Evolutionary conservation across 805 yeast genomes (phyloP), one percentile per base, ranked within the genome.

Genomic region (Wickerhamomyces hampshirensis): DNA sequence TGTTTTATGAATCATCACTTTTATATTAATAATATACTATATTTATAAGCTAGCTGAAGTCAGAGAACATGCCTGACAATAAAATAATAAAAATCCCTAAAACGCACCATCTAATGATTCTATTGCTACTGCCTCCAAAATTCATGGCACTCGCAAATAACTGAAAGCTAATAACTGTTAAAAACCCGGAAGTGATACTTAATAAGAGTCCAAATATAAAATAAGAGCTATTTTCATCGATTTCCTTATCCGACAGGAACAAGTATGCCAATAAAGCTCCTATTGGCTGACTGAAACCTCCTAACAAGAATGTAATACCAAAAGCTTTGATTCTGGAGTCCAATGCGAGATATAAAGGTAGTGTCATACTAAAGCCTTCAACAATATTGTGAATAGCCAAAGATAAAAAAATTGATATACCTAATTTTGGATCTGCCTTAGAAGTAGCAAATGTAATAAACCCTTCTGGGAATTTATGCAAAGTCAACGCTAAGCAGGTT

Each of bases 391-490:
- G 98, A 19, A 93, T 75, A 10, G 88, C 76, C 53, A 91, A 68
- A 32, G 96, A 87, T 15, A 89, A 57, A 52, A 93, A 89, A 10
- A 91, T 86, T 12, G 86, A 71, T 15, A 87, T 49, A 0, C 98
- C 97, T 18, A 88, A 61, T 40, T 69, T 62, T 2, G 83, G 76
- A 51, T 82, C 84, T 0, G 77, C 79, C 39, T 66, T 65, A 2
- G 87, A 71, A 0, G 93, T 88, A 23, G 83, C 84, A 56, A 75
- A 91, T 31, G 94, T 82, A 37, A 91, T 78, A 52, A 91, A 85
- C 0, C 98, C 98, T 60, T 91, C 98, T 0, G 98, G 98, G 18
- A 91, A 69, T 56, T 93, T 89, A 62, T 91, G 98, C 19, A 93
- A 61, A 0, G 94, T 75, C 19, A 91, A 76, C 0, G 95, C 98